A percentile compares a stretch with the other conserved stretches of the same genome.
Evolutionary conservation across 2,329 filamentous ascomycete species (phyloP).

Genomic region (Rachicladosporium sp.): DNA sequence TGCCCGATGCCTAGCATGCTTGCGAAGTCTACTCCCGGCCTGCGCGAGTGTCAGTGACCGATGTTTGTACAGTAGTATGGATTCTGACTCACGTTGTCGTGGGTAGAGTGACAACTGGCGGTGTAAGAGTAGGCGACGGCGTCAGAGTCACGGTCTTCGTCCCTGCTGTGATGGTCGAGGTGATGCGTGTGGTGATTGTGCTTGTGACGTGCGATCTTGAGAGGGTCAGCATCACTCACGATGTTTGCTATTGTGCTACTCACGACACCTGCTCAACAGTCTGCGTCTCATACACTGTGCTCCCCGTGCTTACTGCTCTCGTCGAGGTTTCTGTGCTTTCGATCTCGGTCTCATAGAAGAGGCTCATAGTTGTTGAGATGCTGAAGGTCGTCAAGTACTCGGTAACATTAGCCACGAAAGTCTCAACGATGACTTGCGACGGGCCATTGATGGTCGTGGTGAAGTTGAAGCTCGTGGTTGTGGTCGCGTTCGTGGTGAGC

Average conservation of each 20-base stretch:
- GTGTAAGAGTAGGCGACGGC: conserved; percentile 1
- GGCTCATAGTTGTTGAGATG: conserved; percentile 26
- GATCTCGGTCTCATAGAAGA: conserved; percentile 27
- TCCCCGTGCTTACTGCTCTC: conserved; percentile 11
- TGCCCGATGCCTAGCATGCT: conserved; percentile 3
- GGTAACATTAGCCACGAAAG: conserved; percentile 26
- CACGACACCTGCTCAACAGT: conserved; percentile 18
- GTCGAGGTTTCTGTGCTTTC: conserved; percentile 14
- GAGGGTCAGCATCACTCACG: conserved; percentile 9
- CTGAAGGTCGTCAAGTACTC: conserved; percentile 27
- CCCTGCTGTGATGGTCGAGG: conserved; percentile 11
- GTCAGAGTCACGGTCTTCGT: conserved; percentile 12
- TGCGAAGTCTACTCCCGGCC: conserved; percentile 7
- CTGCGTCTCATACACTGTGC: conserved; percentile 19
- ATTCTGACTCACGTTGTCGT: conserved; percentile 7
- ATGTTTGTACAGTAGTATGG: neutral
- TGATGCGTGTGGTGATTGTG: conserved; percentile 8
- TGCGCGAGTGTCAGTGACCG: conserved; percentile 1
- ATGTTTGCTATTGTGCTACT: conserved; percentile 6
- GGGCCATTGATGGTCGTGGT: conserved; percentile 27
- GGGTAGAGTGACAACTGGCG: conserved; percentile 3
- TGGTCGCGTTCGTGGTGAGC: conserved; percentile 26
- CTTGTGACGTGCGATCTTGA: conserved; percentile 10
- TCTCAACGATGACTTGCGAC: conserved; percentile 27
- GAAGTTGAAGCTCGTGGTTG: conserved; percentile 25